Evolutionary conservation across 768 basidiomycete species (phyloP).

Genomic region (Auricularia cornea): DNA sequence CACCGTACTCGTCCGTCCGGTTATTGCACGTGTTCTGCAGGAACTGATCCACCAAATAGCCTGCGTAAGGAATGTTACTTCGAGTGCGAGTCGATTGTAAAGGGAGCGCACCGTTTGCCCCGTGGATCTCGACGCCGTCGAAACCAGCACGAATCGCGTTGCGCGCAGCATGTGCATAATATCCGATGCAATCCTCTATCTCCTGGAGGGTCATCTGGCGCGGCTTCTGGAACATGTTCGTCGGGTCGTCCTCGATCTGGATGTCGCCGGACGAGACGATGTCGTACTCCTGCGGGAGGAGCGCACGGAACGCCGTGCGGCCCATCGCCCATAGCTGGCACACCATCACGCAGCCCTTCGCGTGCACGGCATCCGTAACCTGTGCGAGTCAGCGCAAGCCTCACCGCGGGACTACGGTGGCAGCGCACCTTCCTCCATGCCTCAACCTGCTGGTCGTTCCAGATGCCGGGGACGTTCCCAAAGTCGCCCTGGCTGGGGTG

Average conservation of each 20-base stretch:
- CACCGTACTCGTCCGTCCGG: constrained; percentile 61
- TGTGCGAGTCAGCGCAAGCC: constrained; percentile 13
- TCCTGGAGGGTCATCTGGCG: constrained; percentile 38
- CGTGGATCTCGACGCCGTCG: constrained; percentile 48
- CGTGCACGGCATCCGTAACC: constrained; percentile 55
- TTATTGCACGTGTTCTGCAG: constrained; percentile 45
- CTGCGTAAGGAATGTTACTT: constrained; percentile 9
- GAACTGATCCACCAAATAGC: constrained; percentile 52
- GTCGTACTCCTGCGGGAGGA: not conserved
- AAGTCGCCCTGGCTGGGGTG: constrained; percentile 41
- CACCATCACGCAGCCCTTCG: constrained; percentile 41
- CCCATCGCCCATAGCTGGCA: constrained; percentile 54
- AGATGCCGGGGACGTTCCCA: constrained; percentile 31
- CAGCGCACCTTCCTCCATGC: constrained; percentile 44
- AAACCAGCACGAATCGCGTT: constrained; percentile 58
- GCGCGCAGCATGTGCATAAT: constrained; percentile 46
- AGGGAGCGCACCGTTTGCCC: constrained; percentile 18
- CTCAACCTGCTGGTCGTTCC: constrained; percentile 46
- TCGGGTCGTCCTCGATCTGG: not conserved
- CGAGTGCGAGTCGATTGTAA: too few relatives aligned
- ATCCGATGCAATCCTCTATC: constrained; percentile 40
- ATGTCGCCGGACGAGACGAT: not conserved
- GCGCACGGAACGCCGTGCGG: constrained; percentile 23
- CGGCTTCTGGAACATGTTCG: constrained; percentile 16
- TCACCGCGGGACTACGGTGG: constrained; percentile 1